Evolutionary conservation across 2,329 filamentous ascomycete genomes (phyloP).

Genomic region (Aureobasidium sp.): DNA sequence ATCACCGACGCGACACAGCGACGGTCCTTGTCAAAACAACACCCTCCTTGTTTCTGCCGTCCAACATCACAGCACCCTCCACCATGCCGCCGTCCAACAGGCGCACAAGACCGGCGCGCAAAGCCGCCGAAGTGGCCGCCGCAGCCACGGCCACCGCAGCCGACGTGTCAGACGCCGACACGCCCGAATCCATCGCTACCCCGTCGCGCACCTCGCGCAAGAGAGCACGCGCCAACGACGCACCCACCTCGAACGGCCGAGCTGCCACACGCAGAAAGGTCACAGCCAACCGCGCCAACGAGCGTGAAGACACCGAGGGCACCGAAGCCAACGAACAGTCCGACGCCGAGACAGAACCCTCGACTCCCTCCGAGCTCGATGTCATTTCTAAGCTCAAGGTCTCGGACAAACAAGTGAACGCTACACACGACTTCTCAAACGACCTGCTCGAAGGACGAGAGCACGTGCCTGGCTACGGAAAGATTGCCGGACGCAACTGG

Average conservation of each 20-base stretch:
- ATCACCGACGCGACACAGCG: slow-evolving; percentile 11
- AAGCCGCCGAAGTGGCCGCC: slow-evolving; percentile 17
- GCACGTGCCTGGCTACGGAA: slow-evolving; percentile 61
- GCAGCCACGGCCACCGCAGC: slow-evolving; percentile 17
- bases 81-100: slow-evolving; percentile 19
- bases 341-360: slow-evolving; percentile 32
- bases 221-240: slow-evolving; percentile 31
- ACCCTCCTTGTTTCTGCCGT: not conserved
- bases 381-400: slow-evolving; percentile 38
- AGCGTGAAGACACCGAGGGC: slow-evolving; percentile 33
- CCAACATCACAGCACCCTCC: not conserved
- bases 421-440: slow-evolving; percentile 50
- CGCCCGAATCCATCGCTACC: slow-evolving; percentile 42
- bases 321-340: slow-evolving; percentile 33
- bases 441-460: slow-evolving; percentile 41
- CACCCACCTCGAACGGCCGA: slow-evolving; percentile 17
- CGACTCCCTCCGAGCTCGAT: slow-evolving; percentile 36
- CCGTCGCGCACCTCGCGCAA: slow-evolving; percentile 43
- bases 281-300: slow-evolving; percentile 27
- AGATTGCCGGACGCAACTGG: slow-evolving; percentile 75
- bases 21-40: slow-evolving; percentile 8
- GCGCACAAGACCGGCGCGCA: slow-evolving; percentile 18
- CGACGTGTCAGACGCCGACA: slow-evolving; percentile 35
- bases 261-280: slow-evolving; percentile 28
- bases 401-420: slow-evolving; percentile 47